Evolutionary conservation across 164 flowering plant genomes (phyloP).

Genomic region (Nelumbo lutea): DNA sequence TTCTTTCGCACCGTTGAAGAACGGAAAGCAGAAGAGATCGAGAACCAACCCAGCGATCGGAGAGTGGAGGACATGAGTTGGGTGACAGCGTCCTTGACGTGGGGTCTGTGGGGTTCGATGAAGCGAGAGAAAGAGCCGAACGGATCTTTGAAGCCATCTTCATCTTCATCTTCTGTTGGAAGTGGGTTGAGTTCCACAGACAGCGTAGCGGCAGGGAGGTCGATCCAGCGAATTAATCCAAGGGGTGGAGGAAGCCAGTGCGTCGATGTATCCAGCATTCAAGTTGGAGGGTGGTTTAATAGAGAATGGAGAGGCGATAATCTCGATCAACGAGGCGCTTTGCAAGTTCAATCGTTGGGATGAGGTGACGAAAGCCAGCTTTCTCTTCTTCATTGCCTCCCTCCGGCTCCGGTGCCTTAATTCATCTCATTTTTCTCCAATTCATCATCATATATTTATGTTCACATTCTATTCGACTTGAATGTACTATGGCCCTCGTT

Average conservation of each 20-base stretch:
- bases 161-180: background rate
- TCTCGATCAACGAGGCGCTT: background rate
- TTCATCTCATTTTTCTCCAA: no score
- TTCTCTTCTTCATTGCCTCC: constrained; percentile 1
- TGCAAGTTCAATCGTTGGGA: constrained; percentile 3
- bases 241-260: background rate
- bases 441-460: no score
- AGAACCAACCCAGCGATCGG: constrained; percentile 16
- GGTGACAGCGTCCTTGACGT: constrained; percentile 10
- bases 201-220: background rate
- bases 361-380: constrained; percentile 9
- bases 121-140: background rate
- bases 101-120: constrained; percentile 17
- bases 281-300: constrained; percentile 2
- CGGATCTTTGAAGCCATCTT: background rate
- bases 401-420: no score
- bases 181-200: background rate
- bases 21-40: constrained; percentile 27
- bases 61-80: background rate
- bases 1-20: constrained; percentile 31
- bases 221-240: background rate
- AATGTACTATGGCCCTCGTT: no score
- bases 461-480: no score
- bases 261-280: background rate
- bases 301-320: constrained; percentile 14